Conservation (phyloP, 1,284 basidiomycete species). For the Pholiota adiposa region DNA sequence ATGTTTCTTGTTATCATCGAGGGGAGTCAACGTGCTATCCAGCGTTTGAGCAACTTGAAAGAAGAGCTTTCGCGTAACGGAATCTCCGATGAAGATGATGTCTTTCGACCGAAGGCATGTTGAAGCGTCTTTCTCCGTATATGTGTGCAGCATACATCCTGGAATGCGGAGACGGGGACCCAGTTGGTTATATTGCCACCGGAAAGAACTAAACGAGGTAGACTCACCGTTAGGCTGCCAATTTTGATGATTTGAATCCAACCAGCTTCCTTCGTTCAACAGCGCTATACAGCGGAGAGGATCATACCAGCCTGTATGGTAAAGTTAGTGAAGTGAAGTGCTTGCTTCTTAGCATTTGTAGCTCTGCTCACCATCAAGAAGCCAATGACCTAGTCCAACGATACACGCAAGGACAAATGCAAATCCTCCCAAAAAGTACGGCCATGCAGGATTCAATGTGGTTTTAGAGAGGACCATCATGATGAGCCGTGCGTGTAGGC, state of each 20-base stretch:
- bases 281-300: constrained; percentile 74
- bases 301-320: constrained; percentile 65
- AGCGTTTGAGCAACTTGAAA: constrained; percentile 70
- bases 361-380: constrained; percentile 50
- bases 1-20: constrained; percentile 70
- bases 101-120: constrained; percentile 57
- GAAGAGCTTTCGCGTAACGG: constrained; percentile 78
- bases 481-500: background rate
- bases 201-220: background rate
- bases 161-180: background rate
- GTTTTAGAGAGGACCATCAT: constrained; percentile 6
- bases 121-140: constrained; percentile 56
- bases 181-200: background rate
- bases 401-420: constrained; percentile 49
- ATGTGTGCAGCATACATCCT: constrained; percentile 80
- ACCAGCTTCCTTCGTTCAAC: constrained; percentile 77
- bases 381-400: constrained; percentile 40
- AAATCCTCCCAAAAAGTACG: constrained; percentile 51
- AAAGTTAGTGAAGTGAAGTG: background rate
- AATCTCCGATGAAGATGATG: constrained; percentile 86
- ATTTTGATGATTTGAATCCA: constrained; percentile 65
- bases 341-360: background rate
- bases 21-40: constrained; percentile 62
- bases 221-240: constrained; percentile 86
- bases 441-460: constrained; percentile 54